Base-by-base conservation (phyloP, 169 alveolate genomes). In the Cryptosporidium viatorum region DNA sequence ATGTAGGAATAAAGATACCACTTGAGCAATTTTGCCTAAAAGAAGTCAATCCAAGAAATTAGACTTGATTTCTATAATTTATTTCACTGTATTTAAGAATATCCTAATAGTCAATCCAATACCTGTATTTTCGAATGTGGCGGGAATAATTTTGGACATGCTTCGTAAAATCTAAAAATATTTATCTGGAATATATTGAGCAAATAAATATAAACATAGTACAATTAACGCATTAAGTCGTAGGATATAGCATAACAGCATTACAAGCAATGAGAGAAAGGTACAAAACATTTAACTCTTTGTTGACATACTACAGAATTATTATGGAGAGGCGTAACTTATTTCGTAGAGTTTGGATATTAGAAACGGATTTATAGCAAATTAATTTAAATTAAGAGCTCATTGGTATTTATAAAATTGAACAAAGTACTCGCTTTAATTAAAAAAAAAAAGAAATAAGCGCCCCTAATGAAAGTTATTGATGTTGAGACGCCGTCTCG, bases 401-500 rank as follows among this genome's bases (percentile, higher is more conserved):
- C 7, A 1, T 9, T 55, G 23, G 23, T 21, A 55, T 23, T 55
- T n/a, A 55, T 9, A 26, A 55, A 55, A 55, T 26, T 55, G 3
- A 26, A 21, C 67, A 55, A 23, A 21, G 8, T n/a, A 23, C 8
- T 55, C 23, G 5, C n/a, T n/a, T n/a, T n/a, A n/a, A n/a, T n/a
- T n/a, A n/a, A n/a, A n/a, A 23, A 0, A 1, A 55, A 55, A 23
- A 8, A 52, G 7, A 26, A n/a, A 5, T 10, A 55, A 55, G 67
- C 67, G 67, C 67, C 67, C 37, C 35, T 23, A n/a, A 55, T 8
- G 21, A 52, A 52, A 4, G 9, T 21, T 3, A 23, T 1, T 55
- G 37, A 3, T 43, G 48, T 43, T 14, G 65, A 70, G 84, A 70
- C 84, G 84, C 31, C 84, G 84, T 70, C 84, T 70, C 12, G 84